Conservation (phyloP, 805 yeast species). For the Wickerhamiella bombiphila region DNA sequence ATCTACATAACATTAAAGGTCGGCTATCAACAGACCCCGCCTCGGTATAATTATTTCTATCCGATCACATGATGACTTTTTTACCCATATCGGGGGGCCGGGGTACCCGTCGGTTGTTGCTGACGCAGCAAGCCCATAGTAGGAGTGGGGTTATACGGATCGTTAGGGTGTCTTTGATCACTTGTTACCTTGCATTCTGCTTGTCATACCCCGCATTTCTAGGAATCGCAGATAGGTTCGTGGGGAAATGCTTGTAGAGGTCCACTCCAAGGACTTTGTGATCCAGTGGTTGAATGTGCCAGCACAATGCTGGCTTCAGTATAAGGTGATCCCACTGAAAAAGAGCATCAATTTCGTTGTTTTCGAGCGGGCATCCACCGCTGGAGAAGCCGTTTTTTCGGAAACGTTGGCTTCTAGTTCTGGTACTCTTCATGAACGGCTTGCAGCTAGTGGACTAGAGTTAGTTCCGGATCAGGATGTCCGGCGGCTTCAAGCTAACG, state of each 20-base stretch:
- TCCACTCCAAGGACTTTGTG: conserved; percentile 76
- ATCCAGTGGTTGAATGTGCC: conserved; percentile 83
- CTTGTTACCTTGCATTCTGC: neutral
- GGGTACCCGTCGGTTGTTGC: neutral
- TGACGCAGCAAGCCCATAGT: neutral
- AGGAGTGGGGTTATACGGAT: neutral
- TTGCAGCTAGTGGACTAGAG: conserved; percentile 38
- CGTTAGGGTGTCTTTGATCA: neutral
- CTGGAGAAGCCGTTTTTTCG: conserved; percentile 11
- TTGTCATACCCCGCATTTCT: neutral
- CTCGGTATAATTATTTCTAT: neutral
- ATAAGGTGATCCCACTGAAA: conserved; percentile 71
- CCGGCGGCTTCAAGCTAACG: conserved; percentile 46
- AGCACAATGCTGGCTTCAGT: conserved; percentile 47
- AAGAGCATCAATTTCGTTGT: conserved; percentile 35
- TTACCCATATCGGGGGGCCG: neutral
- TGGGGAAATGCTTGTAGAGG: conserved; percentile 34
- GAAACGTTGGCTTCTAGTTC: conserved; percentile 16
- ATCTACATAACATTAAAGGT: neutral
- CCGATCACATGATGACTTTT: neutral
- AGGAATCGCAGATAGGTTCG: neutral
- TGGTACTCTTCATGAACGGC: conserved; percentile 30
- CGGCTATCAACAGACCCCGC: neutral
- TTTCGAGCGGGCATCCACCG: conserved; percentile 13
- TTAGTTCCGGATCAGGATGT: conserved; percentile 32